Base-by-base conservation (phyloP, 768 basidiomycete genomes). In the Mycena alexandri region DNA sequence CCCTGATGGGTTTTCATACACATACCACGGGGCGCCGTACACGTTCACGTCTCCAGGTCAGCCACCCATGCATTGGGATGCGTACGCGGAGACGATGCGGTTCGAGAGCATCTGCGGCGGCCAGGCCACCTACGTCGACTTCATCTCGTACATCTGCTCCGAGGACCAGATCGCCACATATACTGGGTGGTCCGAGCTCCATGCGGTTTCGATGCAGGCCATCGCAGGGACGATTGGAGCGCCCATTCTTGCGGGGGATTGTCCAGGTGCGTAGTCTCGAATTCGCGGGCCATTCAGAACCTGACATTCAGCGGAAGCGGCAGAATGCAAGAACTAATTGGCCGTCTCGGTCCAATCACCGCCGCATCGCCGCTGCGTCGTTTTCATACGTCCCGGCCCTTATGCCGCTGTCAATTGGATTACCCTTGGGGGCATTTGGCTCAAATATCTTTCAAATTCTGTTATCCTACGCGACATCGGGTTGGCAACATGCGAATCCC, bases 51-150 rank as follows among this genome's bases (percentile, higher is more conserved):
- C 58, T 29, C 58, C 19, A 13, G 44, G 42, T 21, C 60, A 44
- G 36, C 51, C 41, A 17, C 43, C 22, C n/a, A 52, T 67, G 56
- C 46, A 54, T 25, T 58, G 25, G 57, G 51, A 52, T 48, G 59
- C 44, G 14, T 70, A 70, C 44, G 52, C 55, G 50, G 69, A 70
- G 51, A 62, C 59, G 33, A 22, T 62, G 46, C 62, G 67, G 14
- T 53, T 64, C 33, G 19, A 19, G n/a, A 60, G 63, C 41, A 53
- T 66, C 50, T 70, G 69, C 61, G 47, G 61, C 38, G 64, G 64
- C 6, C 14, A 16, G 24, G 69, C 69, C 36, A 70, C 69, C 22
- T 70, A 62, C 41, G 50, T 70, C 21, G 69, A 66, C 24, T 22
- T 66, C 44, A 10, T 66, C 29, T 36, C 63, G 21, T 64, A 59